Conservation (phyloP, 176 grass and related monocot species). For the Secale cereale region DNA sequence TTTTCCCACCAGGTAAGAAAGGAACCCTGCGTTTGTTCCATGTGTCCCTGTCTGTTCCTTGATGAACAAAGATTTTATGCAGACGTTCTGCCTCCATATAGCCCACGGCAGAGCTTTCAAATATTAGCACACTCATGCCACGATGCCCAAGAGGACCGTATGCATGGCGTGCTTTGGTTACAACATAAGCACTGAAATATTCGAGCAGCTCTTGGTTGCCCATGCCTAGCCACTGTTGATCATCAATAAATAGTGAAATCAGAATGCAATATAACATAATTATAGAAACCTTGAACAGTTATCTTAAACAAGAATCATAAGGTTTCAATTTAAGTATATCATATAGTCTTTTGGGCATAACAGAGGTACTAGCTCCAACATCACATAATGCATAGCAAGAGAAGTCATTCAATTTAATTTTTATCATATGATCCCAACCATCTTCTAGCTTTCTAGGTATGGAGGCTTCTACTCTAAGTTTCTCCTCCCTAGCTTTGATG, state of each 20-base stretch:
- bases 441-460: too few species aligned
- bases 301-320: background rate
- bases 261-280: conserved; percentile 5
- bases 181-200: conserved; percentile 74
- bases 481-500: too few species aligned
- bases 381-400: too few species aligned
- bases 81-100: conserved; percentile 81
- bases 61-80: conserved; percentile 61
- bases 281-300: background rate
- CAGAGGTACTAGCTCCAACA: too few species aligned
- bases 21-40: conserved; percentile 31
- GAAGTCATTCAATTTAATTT: too few species aligned
- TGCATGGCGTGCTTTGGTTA: conserved; percentile 72
- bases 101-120: conserved; percentile 75
- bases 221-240: conserved; percentile 76
- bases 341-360: too few species aligned
- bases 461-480: too few species aligned
- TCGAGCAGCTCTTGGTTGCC: conserved; percentile 91
- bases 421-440: too few species aligned
- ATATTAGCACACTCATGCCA: conserved; percentile 84
- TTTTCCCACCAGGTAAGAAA: conserved; percentile 70
- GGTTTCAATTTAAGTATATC: too few species aligned
- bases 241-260: conserved; percentile 20
- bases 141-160: conserved; percentile 88
- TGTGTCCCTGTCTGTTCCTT: conserved; percentile 55